Conservation (phyloP, 2,329 filamentous ascomycete genomes). For the Atkinsonella hypoxylon region DNA sequence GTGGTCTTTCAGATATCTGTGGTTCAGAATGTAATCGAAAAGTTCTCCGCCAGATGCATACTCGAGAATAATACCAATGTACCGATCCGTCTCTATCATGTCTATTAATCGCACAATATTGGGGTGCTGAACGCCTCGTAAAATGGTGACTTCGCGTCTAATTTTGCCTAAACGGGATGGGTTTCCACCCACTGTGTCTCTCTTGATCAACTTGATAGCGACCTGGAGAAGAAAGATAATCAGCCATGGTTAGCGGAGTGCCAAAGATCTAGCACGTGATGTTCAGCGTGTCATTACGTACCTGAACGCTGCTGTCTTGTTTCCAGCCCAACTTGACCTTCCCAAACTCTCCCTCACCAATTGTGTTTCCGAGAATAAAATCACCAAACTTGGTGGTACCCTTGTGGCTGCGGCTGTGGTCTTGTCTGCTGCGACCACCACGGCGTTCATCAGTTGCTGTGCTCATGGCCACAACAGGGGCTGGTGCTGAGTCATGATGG, state of each 20-base stretch:
- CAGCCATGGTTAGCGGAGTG: neutral
- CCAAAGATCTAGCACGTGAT: neutral
- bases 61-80: slow-evolving; percentile 96
- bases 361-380: slow-evolving; percentile 88
- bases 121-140: slow-evolving; percentile 77
- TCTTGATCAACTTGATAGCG: slow-evolving; percentile 93
- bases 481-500: slow-evolving; percentile 31
- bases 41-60: slow-evolving; percentile 96
- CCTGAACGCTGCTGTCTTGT: slow-evolving; percentile 78
- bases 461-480: slow-evolving; percentile 32
- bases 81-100: slow-evolving; percentile 94
- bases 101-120: slow-evolving; percentile 96
- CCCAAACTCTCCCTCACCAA: slow-evolving; percentile 95
- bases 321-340: slow-evolving; percentile 99
- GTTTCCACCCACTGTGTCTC: slow-evolving; percentile 80
- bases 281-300: slow-evolving; percentile 20
- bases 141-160: slow-evolving; percentile 88
- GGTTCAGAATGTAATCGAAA: slow-evolving; percentile 96
- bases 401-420: slow-evolving; percentile 47
- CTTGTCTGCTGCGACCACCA: slow-evolving; percentile 44
- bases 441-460: slow-evolving; percentile 35
- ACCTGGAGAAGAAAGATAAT: slow-evolving; percentile 42
- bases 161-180: slow-evolving; percentile 89
- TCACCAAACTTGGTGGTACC: slow-evolving; percentile 76
- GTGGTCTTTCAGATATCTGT: slow-evolving; percentile 90